Percentiles rank a stretch among this genome's conserved stretches.
Evolutionary conservation across 2,329 filamentous ascomycete genomes (phyloP).

Genomic region (Neonectria sp.): DNA sequence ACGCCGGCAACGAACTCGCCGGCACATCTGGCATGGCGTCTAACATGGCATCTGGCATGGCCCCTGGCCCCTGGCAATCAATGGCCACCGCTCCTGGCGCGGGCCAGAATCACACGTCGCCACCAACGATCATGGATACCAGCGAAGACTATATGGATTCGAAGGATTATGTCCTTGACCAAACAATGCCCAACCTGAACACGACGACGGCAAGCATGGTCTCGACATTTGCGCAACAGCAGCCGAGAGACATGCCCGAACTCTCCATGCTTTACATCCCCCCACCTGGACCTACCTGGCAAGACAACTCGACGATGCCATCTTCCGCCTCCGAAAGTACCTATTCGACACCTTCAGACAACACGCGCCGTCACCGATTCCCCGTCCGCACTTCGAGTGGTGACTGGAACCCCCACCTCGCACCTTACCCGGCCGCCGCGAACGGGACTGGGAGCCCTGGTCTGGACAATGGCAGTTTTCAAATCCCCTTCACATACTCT

Average conservation of each 20-base stretch:
- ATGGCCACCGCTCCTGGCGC: conserved; percentile 26
- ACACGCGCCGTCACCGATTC: conserved; percentile 46
- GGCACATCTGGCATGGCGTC: conserved; percentile 34
- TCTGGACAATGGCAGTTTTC: conserved; percentile 41
- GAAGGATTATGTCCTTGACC: conserved; percentile 43
- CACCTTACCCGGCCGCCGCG: conserved; percentile 44
- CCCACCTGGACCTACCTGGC: conserved; percentile 45
- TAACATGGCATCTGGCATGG: conserved; percentile 28
- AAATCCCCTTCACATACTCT: conserved; percentile 49
- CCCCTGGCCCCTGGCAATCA: conserved; percentile 42
- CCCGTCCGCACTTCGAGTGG: conserved; percentile 48
- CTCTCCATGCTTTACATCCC: conserved; percentile 45
- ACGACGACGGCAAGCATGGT: conserved; percentile 33
- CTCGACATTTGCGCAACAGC: conserved; percentile 40
- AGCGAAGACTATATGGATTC: conserved; percentile 42
- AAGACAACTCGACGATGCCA: conserved; percentile 57
- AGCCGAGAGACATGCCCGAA: conserved; percentile 43
- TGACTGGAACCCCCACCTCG: conserved; percentile 53
- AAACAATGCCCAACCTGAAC: conserved; percentile 35
- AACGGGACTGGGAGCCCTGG: conserved; percentile 38
- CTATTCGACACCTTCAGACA: conserved; percentile 63
- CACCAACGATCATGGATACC: conserved; percentile 34
- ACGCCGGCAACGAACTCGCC: conserved; percentile 26
- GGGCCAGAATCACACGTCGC: conserved; percentile 31
- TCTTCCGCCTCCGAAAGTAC: conserved; percentile 64